These are phyloP conservation scores for Plasmodium gonderi DNA, from an alignment of 169 alveolate genomes.

Conservation along the genomic window DNA sequence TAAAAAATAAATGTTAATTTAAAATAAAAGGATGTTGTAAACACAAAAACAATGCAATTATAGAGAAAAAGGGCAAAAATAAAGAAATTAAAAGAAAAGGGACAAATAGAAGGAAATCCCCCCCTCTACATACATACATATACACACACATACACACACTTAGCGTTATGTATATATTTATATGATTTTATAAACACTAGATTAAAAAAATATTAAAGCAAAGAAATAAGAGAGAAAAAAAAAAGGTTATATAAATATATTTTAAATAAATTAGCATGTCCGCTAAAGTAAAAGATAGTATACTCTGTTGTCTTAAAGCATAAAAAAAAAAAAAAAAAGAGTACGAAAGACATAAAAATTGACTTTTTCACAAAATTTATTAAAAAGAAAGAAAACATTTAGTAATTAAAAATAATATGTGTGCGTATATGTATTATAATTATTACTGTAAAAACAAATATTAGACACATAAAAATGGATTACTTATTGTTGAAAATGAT, in stretches of 20 bases:
- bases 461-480: background rate
- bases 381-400: background rate
- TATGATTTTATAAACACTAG: background rate
- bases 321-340: background rate
- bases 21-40: background rate
- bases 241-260: background rate
- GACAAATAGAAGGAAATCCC: background rate
- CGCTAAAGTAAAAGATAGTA: background rate
- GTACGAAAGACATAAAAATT: background rate
- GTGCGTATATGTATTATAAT: no score
- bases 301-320: background rate
- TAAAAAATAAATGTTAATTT: conserved; percentile 5
- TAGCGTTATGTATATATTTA: background rate
- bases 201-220: background rate
- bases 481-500: background rate
- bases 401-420: background rate
- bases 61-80: background rate
- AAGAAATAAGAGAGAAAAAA: background rate
- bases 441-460: background rate
- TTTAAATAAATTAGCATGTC: background rate
- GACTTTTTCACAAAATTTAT: background rate
- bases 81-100: background rate
- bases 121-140: no score
- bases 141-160: no score
- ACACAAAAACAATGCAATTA: conserved; percentile 11